Conservation (phyloP, 2,329 filamentous ascomycete species). For the Colletotrichum sp. region DNA sequence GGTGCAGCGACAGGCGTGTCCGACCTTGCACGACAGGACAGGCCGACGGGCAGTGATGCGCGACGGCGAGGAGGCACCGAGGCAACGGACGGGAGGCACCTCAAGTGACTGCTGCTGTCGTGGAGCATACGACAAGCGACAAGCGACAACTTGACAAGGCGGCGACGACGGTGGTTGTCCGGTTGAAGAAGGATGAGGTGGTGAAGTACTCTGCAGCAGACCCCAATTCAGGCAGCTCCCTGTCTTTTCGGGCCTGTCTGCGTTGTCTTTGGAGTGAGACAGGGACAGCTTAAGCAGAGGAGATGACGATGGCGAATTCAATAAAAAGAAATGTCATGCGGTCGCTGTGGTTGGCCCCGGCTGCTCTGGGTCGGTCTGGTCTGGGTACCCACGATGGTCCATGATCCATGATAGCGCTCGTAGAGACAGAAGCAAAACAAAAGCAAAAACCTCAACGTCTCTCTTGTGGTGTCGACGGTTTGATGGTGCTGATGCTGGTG, state of each 20-base stretch:
- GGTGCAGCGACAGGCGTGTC: slow-evolving; percentile 1
- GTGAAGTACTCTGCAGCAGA: neutral
- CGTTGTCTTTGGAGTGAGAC: neutral
- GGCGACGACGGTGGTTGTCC: neutral
- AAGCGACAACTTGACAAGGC: neutral
- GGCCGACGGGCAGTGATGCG: neutral
- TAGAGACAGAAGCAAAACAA: neutral
- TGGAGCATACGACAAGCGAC: neutral
- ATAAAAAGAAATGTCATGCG: slow-evolving; percentile 15
- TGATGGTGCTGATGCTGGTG: neutral
- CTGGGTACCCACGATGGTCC: neutral
- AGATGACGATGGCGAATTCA: slow-evolving; percentile 4
- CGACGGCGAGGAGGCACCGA: neutral
- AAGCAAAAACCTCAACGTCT: neutral
- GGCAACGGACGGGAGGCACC: neutral
- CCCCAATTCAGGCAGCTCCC: neutral
- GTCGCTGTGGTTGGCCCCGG: neutral
- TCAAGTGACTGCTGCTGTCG: neutral
- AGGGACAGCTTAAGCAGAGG: neutral
- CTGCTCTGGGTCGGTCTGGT: neutral
- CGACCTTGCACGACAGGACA: neutral
- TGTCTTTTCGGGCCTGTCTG: neutral
- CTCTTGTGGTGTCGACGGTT: neutral
- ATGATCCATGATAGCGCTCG: neutral
- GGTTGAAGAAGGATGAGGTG: neutral